phyloP scores from a whole-genome alignment of 176 grass and related monocot species.

The Typha latifolia region DNA sequence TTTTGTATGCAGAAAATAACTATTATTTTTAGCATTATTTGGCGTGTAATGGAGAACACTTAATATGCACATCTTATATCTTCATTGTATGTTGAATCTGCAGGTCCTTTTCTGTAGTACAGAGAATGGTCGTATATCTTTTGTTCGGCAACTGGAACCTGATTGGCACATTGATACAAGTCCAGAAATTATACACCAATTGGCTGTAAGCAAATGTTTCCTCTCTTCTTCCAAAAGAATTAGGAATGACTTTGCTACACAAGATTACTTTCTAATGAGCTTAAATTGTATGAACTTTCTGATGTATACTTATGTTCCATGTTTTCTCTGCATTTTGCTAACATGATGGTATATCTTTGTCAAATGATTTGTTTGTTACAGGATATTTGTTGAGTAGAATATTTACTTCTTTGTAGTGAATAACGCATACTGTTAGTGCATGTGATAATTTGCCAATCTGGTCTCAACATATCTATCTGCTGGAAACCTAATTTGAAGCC shows the following conservation, averaged over 20 bases:
- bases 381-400: too few species aligned
- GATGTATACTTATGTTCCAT: not conserved
- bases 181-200: constrained; percentile 84
- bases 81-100: constrained; percentile 14
- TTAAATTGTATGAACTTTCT: not conserved
- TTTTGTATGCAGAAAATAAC: too few species aligned
- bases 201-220: constrained; percentile 60
- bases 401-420: too few species aligned
- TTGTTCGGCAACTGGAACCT: constrained; percentile 95
- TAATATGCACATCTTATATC: not conserved
- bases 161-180: constrained; percentile 98
- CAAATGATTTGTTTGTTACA: too few species aligned
- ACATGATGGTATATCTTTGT: too few species aligned
- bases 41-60: too few species aligned
- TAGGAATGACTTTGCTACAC: not conserved
- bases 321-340: not conserved
- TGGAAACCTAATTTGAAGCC: too few species aligned
- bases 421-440: too few species aligned
- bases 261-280: not conserved
- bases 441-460: too few species aligned
- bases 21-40: not conserved
- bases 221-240: not conserved
- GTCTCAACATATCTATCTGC: too few species aligned
- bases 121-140: constrained; percentile 82
- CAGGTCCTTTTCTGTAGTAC: constrained; percentile 96